Base-by-base conservation (phyloP, 2,329 filamentous ascomycete species). In the Aspergillus candidus region DNA sequence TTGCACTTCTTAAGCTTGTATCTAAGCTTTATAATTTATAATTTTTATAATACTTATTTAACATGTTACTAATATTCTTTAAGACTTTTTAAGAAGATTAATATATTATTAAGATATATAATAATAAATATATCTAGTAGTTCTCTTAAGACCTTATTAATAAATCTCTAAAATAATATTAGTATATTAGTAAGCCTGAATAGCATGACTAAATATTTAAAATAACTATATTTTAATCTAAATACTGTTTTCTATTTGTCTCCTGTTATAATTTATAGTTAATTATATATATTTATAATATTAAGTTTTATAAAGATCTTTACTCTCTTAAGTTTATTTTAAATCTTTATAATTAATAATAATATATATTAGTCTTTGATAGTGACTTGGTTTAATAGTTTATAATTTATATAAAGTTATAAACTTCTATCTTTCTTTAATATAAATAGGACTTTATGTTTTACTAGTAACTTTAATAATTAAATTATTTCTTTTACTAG, bases 161-260 rank as follows among this genome's bases (percentile, higher is more conserved):
- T 46, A 41, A 35, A 42, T 35, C 2, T 33, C 27, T 44, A 33
- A 10, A 40, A 41, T 34, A 39, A 38, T 36, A 30, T 11, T 22
- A 38, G 45, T 41, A 17, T 46, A 43, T 38, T 47, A 30, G 34
- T 53, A 43, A 47, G 49, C 46, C 53, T 47, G 45, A 67, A 66
- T 11, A 47, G 49, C 42, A 63, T 62, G 13, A 65, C 40, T 22
- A 56, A 33, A 39, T 62, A 66, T 37, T 66, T 47, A 46, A 49
- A 67, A 27, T 56, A 38, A 3, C 51, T 44, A 38, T 53, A 62
- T 27, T 38, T 35, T 11, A 27, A 60, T 15, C 46, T 39, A 48
- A 66, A 66, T 12, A 41, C 49, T 6, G 41, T 68, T 39, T 65
- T 66, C 48, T 48, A 65, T 51, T 65, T 39, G 27, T 67, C 40